Conservation (phyloP, 208 protist species). For the Polymyxa betae region DNA sequence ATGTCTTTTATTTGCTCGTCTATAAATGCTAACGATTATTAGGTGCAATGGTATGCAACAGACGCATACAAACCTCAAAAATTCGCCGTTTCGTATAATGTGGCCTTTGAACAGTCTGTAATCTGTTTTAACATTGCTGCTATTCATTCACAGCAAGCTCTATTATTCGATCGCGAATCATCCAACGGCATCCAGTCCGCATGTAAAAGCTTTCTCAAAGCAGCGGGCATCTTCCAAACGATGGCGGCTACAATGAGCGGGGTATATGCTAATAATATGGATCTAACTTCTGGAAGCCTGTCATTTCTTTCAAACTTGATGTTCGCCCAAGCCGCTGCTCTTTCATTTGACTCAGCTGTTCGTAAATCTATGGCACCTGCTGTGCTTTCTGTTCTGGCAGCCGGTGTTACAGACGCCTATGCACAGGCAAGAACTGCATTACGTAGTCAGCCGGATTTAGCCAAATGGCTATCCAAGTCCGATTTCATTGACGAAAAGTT, state of each 20-base stretch:
- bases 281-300: background rate
- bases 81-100: background rate
- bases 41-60: background rate
- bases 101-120: background rate
- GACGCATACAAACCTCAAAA: slow-evolving; percentile 17
- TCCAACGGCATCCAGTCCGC: background rate
- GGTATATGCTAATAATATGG: background rate
- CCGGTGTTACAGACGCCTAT: background rate
- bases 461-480: background rate
- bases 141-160: background rate
- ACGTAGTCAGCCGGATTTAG: background rate
- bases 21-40: background rate
- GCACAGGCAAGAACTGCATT: background rate
- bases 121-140: slow-evolving; percentile 15
- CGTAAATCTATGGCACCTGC: background rate
- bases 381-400: background rate
- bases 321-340: background rate
- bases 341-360: background rate
- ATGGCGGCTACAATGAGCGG: background rate
- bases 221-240: background rate
- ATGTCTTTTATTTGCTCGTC: background rate
- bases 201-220: background rate
- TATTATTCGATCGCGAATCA: background rate
- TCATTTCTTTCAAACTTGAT: background rate
- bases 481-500: background rate